Evolutionary conservation across 2,329 filamentous ascomycete species (phyloP).

Genomic region (Coniochaeta sp.): DNA sequence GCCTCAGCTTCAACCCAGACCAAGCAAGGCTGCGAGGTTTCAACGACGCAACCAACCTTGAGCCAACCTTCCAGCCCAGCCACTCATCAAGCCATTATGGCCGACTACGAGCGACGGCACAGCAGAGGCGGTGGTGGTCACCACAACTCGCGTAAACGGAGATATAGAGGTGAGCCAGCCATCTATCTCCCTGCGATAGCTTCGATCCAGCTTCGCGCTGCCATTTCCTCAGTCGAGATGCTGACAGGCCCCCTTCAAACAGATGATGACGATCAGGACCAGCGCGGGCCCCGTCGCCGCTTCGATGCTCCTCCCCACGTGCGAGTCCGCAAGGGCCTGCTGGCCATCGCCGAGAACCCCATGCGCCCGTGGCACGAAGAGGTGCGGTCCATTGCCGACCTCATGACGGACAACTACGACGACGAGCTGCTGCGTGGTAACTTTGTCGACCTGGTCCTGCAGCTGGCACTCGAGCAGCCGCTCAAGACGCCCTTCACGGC

Average conservation of each 20-base stretch:
- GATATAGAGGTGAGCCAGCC: constrained; percentile 63
- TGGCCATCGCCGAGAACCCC: constrained; percentile 75
- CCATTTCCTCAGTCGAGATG: neutral
- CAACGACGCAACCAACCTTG: neutral
- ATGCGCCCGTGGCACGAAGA: constrained; percentile 74
- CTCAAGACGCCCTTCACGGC: constrained; percentile 96
- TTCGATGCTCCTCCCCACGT: constrained; percentile 63
- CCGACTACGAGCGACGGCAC: constrained; percentile 45
- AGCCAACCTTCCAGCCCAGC: neutral
- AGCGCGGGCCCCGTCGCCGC: constrained; percentile 64
- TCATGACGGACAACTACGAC: constrained; percentile 78
- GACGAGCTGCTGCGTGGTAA: constrained; percentile 67
- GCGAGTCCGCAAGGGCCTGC: constrained; percentile 69
- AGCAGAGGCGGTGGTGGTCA: constrained; percentile 25
- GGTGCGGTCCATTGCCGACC: constrained; percentile 64
- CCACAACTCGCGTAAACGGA: constrained; percentile 64
- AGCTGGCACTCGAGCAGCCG: constrained; percentile 82
- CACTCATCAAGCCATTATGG: constrained; percentile 30
- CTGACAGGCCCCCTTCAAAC: constrained; percentile 8
- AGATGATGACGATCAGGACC: constrained; percentile 68
- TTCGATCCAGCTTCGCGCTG: neutral
- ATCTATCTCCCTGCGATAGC: neutral
- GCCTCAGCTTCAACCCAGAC: neutral
- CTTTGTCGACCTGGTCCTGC: constrained; percentile 67
- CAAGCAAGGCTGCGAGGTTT: neutral